These are phyloP conservation scores for Wickerhamomyces tratensis DNA, from an alignment of 805 yeast genomes.

Conservation along the genomic window DNA sequence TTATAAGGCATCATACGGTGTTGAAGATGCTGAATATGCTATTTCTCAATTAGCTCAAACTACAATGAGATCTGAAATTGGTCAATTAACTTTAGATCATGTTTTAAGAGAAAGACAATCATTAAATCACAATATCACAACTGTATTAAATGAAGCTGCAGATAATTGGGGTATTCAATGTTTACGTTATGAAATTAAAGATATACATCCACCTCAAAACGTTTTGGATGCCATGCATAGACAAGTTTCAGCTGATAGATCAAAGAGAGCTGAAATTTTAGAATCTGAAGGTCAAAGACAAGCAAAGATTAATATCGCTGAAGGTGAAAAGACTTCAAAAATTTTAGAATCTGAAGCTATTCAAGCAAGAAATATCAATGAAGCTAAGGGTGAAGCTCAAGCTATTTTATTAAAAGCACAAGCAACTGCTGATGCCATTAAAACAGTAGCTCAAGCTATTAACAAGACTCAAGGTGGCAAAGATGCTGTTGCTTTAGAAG, in stretches of 20 bases:
- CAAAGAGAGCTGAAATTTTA: slow-evolving; percentile 79
- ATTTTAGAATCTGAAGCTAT: slow-evolving; percentile 71
- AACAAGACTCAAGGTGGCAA: slow-evolving; percentile 57
- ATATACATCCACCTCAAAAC: slow-evolving; percentile 78
- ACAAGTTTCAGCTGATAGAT: slow-evolving; percentile 80
- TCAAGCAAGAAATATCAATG: slow-evolving; percentile 50
- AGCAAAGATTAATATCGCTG: slow-evolving; percentile 73
- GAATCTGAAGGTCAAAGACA: slow-evolving; percentile 82
- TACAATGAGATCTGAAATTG: slow-evolving; percentile 85
- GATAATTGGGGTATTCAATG: slow-evolving; percentile 80
- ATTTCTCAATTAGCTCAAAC: slow-evolving; percentile 82
- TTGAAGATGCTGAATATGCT: slow-evolving; percentile 81
- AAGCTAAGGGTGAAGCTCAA: slow-evolving; percentile 68
- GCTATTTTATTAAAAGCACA: slow-evolving; percentile 54
- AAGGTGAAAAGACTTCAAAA: slow-evolving; percentile 64
- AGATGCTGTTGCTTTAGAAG: slow-evolving; percentile 69
- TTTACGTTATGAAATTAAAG: slow-evolving; percentile 78
- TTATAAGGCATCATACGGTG: slow-evolving; percentile 80
- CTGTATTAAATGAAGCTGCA: slow-evolving; percentile 79
- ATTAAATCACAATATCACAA: slow-evolving; percentile 62
- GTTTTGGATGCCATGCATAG: slow-evolving; percentile 88
- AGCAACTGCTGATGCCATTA: slow-evolving; percentile 69
- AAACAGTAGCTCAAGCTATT: slow-evolving; percentile 57
- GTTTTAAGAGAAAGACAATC: slow-evolving; percentile 70
- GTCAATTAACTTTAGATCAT: slow-evolving; percentile 70